phyloP scores from a whole-genome alignment of 331 rosid species.

The Saraca asoca region DNA sequence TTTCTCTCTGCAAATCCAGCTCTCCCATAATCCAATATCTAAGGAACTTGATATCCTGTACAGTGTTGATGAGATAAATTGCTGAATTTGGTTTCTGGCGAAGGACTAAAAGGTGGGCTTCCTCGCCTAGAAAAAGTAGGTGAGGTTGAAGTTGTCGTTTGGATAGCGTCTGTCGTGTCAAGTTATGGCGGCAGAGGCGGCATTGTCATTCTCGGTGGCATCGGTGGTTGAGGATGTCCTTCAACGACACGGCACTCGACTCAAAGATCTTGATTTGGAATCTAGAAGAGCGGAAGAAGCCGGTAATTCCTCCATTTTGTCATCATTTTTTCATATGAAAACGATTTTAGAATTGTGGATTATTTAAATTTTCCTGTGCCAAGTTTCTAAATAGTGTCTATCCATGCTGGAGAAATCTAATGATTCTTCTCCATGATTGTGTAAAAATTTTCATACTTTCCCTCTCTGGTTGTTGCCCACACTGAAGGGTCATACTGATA shows the following conservation, averaged over 20 bases:
- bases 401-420: neutral
- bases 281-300: conserved; percentile 85
- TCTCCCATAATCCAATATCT: conserved; percentile 22
- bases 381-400: neutral
- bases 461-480: conserved; percentile 18
- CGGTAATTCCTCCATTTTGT: conserved; percentile 44
- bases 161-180: neutral
- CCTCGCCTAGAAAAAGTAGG: too few species aligned
- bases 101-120: neutral
- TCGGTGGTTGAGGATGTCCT: conserved; percentile 91
- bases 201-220: conserved; percentile 74
- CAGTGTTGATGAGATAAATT: conserved; percentile 37
- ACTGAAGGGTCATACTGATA: neutral
- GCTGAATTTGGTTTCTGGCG: conserved; percentile 22
- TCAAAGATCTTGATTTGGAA: conserved; percentile 75
- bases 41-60: neutral
- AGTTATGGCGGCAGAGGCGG: conserved; percentile 51
- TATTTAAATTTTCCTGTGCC: conserved; percentile 15
- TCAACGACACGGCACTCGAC: conserved; percentile 74
- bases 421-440: conserved; percentile 10
- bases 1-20: conserved; percentile 10
- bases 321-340: neutral
- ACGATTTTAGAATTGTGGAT: conserved; percentile 18
- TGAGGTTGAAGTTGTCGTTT: neutral
- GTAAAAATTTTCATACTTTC: neutral